A percentile compares a stretch with the other conserved stretches of the same genome.
Conservation (phyloP, 768 basidiomycete species). For the Pholiota conissans region DNA sequence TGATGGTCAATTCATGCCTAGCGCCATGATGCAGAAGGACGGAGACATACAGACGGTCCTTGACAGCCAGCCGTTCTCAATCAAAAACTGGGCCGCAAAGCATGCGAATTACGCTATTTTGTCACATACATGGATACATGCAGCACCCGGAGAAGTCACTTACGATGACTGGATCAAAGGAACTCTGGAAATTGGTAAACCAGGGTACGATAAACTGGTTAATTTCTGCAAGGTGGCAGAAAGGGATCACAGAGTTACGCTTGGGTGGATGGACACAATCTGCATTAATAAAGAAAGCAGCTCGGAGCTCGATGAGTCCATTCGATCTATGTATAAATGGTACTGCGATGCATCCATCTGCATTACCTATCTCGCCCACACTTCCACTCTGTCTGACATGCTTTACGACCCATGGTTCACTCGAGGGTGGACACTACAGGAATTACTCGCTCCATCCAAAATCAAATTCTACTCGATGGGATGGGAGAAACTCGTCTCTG, state of each 20-base stretch:
- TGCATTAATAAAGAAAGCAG: neutral
- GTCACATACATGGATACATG: neutral
- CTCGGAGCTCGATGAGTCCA: neutral
- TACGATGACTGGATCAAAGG: neutral
- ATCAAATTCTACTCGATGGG: neutral
- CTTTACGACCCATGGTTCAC: neutral
- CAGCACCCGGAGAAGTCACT: neutral
- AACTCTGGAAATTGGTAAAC: neutral
- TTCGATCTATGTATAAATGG: neutral
- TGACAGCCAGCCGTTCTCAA: too few species aligned
- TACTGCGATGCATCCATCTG: neutral
- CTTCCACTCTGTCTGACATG: neutral
- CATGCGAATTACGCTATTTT: neutral
- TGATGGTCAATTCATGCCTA: neutral
- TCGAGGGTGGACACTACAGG: constrained; percentile 5
- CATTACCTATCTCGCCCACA: neutral
- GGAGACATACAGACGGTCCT: neutral
- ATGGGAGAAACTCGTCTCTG: neutral
- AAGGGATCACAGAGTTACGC: neutral
- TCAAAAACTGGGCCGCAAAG: neutral
- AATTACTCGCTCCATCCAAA: neutral
- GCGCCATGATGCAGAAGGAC: neutral
- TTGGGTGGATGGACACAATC: neutral
- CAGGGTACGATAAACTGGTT: neutral
- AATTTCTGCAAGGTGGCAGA: neutral